These are phyloP conservation scores for Phalaenopsis aphrodite DNA, from an alignment of 106 monocot species.

Conservation along the genomic window DNA sequence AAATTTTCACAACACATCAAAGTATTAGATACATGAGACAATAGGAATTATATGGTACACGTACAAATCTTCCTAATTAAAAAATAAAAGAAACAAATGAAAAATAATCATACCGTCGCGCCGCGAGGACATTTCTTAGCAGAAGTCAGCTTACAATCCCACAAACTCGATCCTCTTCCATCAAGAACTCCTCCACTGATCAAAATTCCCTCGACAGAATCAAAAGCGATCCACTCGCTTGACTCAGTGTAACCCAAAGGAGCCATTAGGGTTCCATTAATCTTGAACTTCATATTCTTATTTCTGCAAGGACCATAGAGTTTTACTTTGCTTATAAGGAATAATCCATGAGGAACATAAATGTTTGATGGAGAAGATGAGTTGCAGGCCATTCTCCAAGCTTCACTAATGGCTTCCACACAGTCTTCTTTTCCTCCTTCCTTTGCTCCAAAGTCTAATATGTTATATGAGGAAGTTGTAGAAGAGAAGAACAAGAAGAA, in stretches of 20 bases:
- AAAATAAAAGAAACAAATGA: neutral
- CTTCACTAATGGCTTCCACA: neutral
- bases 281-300: conserved; percentile 21
- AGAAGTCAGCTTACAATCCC: conserved; percentile 42
- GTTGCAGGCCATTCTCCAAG: conserved; percentile 46
- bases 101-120: conserved; percentile 21
- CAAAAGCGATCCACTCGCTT: conserved; percentile 41
- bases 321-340: conserved; percentile 12
- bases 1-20: too few species aligned
- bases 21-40: too few species aligned
- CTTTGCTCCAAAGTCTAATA: too few species aligned
- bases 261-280: conserved; percentile 45
- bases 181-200: conserved; percentile 49
- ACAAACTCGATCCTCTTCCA: conserved; percentile 44
- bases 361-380: conserved; percentile 26
- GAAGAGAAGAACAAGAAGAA: too few species aligned
- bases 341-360: conserved; percentile 36
- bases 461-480: too few species aligned
- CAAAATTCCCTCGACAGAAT: conserved; percentile 35
- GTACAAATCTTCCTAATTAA: neutral
- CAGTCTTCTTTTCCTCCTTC: too few species aligned
- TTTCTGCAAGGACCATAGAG: conserved; percentile 51
- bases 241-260: neutral
- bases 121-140: conserved; percentile 32
- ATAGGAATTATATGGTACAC: too few species aligned